Base-by-base conservation (phyloP, 164 flowering plant genomes). In the Vitis labrusca region DNA sequence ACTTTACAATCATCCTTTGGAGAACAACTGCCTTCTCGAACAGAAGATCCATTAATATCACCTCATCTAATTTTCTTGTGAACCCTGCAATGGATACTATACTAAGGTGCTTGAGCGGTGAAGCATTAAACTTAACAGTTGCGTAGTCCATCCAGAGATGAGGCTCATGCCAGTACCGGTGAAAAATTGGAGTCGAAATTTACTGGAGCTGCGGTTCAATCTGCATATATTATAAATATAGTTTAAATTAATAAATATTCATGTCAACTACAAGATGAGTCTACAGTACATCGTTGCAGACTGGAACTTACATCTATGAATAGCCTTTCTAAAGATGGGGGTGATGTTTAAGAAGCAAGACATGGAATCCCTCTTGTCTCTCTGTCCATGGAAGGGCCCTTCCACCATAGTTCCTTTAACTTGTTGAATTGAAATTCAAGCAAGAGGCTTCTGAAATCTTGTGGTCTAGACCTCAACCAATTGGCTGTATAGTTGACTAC, bases 81-180 rank as follows among this genome's bases (percentile, higher is more conserved):
- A 55, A 11, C 10, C 73, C 73, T 37, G 44, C 5, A 37, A 37
- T 37, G 44, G 44, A 37, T 37, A 37, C 44, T 37, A 37, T 37
- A 2, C 44, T 37, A 37, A 73, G 61, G 49, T 73, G 57, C 13
- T 63, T 14, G 13, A 57, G 57, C 11, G 12, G 58, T 29, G 23
- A 12, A 9, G 71, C 64, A n/a, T 29, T n/a, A 19, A 12, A 9
- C 14, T 37, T 68, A 56, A 68, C 63, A 48, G 58, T 19, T 29
- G 50, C 50, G 23, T 63, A 68, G 52, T 73, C 76, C 64, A 61
- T 63, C 72, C 71, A 73, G n/a, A 67, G 50, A 37, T 73, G 71
- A 47, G 71, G 76, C 66, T 73, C 76, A 16, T 73, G 76, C 76
- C 71, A 73, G 65, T 37, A 56, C 11, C 56, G 59, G 59, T 68